Evolutionary conservation across 306 rosid species (phyloP), one percentile per base, ranked within the genome.

Genomic region (Ammopiptanthus mongolicus): DNA sequence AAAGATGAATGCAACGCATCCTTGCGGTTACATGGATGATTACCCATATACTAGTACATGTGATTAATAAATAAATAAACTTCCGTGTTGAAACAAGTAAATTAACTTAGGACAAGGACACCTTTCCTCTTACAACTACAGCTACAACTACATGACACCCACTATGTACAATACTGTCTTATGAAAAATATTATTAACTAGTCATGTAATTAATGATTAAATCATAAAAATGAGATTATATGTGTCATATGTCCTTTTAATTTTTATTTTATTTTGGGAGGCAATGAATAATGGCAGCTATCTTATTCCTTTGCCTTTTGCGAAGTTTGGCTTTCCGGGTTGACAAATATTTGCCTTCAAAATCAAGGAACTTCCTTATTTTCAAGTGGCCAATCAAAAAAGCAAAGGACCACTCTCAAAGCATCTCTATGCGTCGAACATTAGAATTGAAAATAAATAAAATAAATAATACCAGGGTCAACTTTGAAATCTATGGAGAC

Each of bases 401-500:
- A 65, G 79, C 57, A 42, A 74, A 65, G 73, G 69, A 76, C 84
- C 73, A 80, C 68, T 72, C 25, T 41, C 34, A 56, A 57, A 79
- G 67, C 72, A 77, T 78, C 80, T 79, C 55, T 62, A 68, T 78
- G 73, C 63, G 65, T 67, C 77, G 59, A 75, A 55, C 74, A 59
- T 50, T 66, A 33, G 5, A 33, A 36, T 58, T 48, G 19, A 65
- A 46, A n/a, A 74, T 18, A 5, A 72, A 64, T 47, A 46, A 60
- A 44, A 33, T 1, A 61, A 69, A n/a, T 5, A 37, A 77, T 25
- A 41, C 25, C 12, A 31, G 48, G 66, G 91, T 88, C 90, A 88
- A 90, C 90, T 80, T 81, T 82, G 85, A 86, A 86, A 85, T 85
- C 85, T 70, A 79, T 79, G 83, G 34, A 47, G 44, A 73, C 78